Conservation (phyloP, 192 early-diverging fungal genomes). For the Phlyctochytrium planicorne region DNA sequence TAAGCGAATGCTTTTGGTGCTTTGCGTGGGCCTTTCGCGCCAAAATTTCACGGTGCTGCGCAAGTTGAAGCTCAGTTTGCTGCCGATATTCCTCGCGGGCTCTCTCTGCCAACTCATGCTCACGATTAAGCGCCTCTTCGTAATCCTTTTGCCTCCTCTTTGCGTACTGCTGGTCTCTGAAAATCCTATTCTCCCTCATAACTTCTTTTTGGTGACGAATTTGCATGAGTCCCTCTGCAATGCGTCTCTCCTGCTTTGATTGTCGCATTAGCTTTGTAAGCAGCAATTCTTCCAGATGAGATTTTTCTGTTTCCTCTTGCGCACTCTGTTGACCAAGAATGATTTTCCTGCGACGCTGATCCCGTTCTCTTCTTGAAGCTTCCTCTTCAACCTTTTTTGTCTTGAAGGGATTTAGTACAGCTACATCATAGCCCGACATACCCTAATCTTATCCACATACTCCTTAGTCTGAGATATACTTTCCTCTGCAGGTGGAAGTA, state of each 20-base stretch:
- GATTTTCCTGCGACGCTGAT: conserved; percentile 50
- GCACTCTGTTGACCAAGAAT: conserved; percentile 46
- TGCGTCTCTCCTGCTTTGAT: conserved; percentile 62
- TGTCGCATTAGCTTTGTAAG: conserved; percentile 47
- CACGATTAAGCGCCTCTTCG: conserved; percentile 51
- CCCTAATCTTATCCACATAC: conserved; percentile 47
- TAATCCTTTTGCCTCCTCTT: conserved; percentile 55
- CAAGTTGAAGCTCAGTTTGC: conserved; percentile 40
- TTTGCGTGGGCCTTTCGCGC: conserved; percentile 35
- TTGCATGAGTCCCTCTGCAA: conserved; percentile 59
- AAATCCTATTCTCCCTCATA: conserved; percentile 50
- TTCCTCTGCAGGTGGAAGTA: conserved; percentile 22
- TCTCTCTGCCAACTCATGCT: conserved; percentile 38
- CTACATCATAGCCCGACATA: conserved; percentile 18
- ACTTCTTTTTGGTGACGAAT: conserved; percentile 59
- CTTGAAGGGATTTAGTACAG: conserved; percentile 30
- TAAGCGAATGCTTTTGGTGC: conserved; percentile 23
- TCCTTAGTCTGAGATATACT: conserved; percentile 29
- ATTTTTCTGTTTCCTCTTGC: conserved; percentile 45
- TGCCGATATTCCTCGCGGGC: conserved; percentile 44
- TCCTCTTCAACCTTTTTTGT: conserved; percentile 50
- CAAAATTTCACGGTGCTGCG: conserved; percentile 54
- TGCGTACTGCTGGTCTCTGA: conserved; percentile 55
- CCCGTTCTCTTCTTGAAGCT: conserved; percentile 44
- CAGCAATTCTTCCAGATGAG: conserved; percentile 44